Evolutionary conservation across 164 flowering plant species (phyloP).

Genomic region (Santalum album): DNA sequence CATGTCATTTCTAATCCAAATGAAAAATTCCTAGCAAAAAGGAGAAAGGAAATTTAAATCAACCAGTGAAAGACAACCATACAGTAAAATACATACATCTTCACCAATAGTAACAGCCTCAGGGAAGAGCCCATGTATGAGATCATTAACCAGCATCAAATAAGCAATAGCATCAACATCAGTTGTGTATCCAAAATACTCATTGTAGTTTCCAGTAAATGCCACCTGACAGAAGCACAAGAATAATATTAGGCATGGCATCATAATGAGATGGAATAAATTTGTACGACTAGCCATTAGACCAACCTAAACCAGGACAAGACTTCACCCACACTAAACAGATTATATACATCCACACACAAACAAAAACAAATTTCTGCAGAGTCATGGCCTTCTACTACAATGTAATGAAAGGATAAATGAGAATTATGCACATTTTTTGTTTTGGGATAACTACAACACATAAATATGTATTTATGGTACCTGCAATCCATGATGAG

Average conservation of each 20-base stretch:
- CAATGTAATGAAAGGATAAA: too few species aligned
- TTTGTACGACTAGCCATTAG: too few species aligned
- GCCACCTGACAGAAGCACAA: constrained; percentile 41
- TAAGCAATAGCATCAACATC: constrained; percentile 94
- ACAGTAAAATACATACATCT: constrained; percentile 58
- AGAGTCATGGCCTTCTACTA: too few species aligned
- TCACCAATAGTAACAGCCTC: constrained; percentile 88
- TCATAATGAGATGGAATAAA: too few species aligned
- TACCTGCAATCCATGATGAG: constrained; percentile 97
- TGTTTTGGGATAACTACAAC: too few species aligned
- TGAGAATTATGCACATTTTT: too few species aligned
- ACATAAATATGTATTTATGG: not conserved
- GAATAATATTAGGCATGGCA: too few species aligned
- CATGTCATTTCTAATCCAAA: not conserved
- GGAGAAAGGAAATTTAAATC: not conserved
- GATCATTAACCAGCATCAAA: constrained; percentile 94
- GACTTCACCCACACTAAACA: too few species aligned
- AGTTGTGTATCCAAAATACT: constrained; percentile 89
- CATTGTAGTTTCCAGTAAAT: constrained; percentile 91
- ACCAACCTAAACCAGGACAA: too few species aligned
- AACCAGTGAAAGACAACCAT: not conserved
- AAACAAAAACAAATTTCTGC: too few species aligned
- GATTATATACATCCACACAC: too few species aligned
- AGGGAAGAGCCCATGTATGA: constrained; percentile 89
- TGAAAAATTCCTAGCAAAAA: not conserved